Evolutionary conservation across 2,329 filamentous ascomycete species (phyloP).

Genomic region (Arthrobotrys megalospora): DNA sequence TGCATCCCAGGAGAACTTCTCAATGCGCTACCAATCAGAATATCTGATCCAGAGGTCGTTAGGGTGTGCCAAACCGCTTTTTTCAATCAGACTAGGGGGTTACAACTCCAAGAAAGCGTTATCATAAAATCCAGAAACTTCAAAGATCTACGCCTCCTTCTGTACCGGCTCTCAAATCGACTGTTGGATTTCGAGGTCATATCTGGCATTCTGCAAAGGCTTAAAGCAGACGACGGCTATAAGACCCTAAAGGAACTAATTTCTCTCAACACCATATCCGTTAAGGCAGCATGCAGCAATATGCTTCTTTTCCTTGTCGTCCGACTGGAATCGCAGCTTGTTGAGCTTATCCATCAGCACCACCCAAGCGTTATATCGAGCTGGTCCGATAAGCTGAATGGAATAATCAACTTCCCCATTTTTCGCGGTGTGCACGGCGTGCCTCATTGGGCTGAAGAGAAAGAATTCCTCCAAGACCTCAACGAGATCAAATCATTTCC

Average conservation of each 20-base stretch:
- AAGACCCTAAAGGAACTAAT: background rate
- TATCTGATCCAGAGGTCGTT: conserved; percentile 27
- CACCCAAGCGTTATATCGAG: background rate
- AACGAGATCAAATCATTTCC: background rate
- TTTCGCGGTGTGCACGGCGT: background rate
- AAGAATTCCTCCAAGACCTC: background rate
- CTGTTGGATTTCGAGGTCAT: conserved; percentile 15
- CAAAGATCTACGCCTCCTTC: conserved; percentile 23
- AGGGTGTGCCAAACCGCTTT: background rate
- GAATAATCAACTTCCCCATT: background rate
- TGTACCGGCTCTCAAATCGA: conserved; percentile 21
- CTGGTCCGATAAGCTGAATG: background rate
- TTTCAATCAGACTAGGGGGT: background rate
- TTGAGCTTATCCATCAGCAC: conserved; percentile 5
- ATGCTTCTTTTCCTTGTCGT: background rate
- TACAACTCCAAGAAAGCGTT: background rate
- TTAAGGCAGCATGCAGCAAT: conserved; percentile 17
- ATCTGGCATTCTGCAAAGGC: background rate
- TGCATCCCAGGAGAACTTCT: conserved; percentile 16
- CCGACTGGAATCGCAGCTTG: background rate
- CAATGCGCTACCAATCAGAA: conserved; percentile 35
- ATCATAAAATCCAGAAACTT: conserved; percentile 11
- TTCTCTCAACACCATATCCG: conserved; percentile 22
- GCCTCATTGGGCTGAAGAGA: background rate
- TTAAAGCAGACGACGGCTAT: conserved; percentile 6